These are phyloP conservation scores for Suillus subalutaceus DNA, from an alignment of 768 basidiomycete genomes.

Conservation along the genomic window DNA sequence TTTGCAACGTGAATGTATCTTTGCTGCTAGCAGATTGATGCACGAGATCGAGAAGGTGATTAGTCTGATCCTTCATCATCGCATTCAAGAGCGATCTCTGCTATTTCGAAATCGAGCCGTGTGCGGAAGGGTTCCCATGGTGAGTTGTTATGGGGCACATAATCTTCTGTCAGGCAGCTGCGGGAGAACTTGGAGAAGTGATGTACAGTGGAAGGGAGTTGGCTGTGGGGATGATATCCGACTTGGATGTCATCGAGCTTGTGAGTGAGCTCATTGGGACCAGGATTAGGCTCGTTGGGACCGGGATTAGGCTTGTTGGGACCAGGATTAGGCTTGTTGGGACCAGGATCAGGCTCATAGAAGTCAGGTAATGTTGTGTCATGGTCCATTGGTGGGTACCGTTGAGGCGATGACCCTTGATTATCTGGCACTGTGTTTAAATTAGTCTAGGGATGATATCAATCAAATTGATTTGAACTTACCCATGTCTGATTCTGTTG, in stretches of 20 bases:
- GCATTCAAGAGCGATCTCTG: too few species aligned
- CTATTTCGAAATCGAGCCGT: too few species aligned
- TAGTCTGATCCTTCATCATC: too few species aligned
- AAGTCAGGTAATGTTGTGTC: background rate
- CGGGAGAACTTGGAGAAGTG: constrained; percentile 22
- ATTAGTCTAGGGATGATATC: too few species aligned
- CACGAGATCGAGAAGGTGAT: too few species aligned
- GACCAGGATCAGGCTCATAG: background rate
- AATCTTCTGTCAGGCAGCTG: background rate
- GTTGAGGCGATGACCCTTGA: background rate
- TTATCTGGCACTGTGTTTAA: background rate
- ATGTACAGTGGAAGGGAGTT: constrained; percentile 9
- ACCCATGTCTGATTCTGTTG: background rate
- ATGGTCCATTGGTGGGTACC: background rate
- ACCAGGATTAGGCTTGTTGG: too few species aligned
- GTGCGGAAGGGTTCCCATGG: too few species aligned
- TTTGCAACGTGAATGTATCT: too few species aligned
- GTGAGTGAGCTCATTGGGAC: background rate
- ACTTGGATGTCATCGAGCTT: constrained; percentile 25
- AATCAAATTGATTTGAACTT: too few species aligned
- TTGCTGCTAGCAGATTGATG: too few species aligned
- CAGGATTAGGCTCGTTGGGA: background rate
- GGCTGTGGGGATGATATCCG: constrained; percentile 26
- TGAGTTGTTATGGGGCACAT: too few species aligned
- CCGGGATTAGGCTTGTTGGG: too few species aligned